These are phyloP conservation scores for Aristolochia californica DNA, from an alignment of 164 flowering plant species.

Conservation along the genomic window DNA sequence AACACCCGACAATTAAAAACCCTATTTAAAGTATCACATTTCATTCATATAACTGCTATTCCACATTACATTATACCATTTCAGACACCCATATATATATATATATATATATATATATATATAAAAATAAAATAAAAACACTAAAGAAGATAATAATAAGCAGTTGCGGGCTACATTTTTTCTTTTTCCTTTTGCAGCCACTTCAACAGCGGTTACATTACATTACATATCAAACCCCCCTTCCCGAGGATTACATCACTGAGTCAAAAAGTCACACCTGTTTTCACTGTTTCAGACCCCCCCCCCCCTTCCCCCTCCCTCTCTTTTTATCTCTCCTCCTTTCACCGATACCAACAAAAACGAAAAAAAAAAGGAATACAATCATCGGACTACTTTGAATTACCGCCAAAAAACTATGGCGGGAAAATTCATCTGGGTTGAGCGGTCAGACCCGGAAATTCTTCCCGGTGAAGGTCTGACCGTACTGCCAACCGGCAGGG, in stretches of 20 bases:
- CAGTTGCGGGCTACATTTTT: constrained; percentile 13
- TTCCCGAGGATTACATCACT: background rate
- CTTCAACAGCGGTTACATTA: constrained; percentile 7
- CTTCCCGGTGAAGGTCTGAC: constrained; percentile 65
- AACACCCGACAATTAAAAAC: too few species aligned
- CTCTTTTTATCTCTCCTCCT: background rate
- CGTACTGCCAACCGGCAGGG: constrained; percentile 69
- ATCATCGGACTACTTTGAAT: too few species aligned
- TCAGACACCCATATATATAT: too few species aligned
- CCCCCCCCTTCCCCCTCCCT: background rate
- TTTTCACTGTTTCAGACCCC: background rate
- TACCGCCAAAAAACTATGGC: constrained; percentile 10
- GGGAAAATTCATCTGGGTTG: constrained; percentile 1
- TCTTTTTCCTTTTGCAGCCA: constrained; percentile 10
- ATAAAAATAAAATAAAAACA: too few species aligned
- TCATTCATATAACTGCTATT: too few species aligned
- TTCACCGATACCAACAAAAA: too few species aligned
- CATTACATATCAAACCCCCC: background rate
- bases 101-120: too few species aligned
- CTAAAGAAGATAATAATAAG: background rate
- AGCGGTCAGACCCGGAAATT: constrained; percentile 48
- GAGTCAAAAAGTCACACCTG: background rate
- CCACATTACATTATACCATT: too few species aligned
- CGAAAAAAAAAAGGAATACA: too few species aligned
- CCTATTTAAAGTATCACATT: too few species aligned